Evolutionary conservation across 1,284 basidiomycete species (phyloP), one percentile per base, ranked within the genome.

Genomic region (Fomitopsis betulina): DNA sequence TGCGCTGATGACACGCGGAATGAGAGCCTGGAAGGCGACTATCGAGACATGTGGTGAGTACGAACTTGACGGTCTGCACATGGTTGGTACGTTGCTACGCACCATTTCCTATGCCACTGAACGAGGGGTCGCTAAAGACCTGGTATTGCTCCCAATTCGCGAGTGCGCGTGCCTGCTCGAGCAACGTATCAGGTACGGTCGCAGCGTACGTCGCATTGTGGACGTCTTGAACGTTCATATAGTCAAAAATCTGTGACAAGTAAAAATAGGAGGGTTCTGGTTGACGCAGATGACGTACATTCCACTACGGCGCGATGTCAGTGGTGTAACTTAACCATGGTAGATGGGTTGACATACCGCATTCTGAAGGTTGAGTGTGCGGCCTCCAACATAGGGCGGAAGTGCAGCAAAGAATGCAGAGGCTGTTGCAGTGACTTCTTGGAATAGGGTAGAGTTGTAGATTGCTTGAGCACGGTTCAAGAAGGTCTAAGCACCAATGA

Each of bases 131-230:
- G 21, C 76, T 75, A 68, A 83, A 83, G n/a, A 79, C 70, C 42
- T 71, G 72, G 61, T 77, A 73, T 62, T 83, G 78, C 67, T 83
- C 80, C 67, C 76, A 83, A 68, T 81, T 77, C 1, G 80, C 81
- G 43, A 81, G 74, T 19, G 67, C 72, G n/a, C 75, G 75, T 8
- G 75, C 74, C 60, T 77, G 75, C 10, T 68, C 67, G 27, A 76
- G 71, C 58, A 70, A 73, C 2, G 70, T 68, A 0, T 69, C 58
- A 1, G 73, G 73, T 8, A 75, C 67, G 1, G 57, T 58, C 33
- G 65, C 56, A 5, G 64, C 59, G 57, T 76, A 79, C 0, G 72
- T 72, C 21, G 68, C 70, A 64, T 79, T 76, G 67, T 82, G 79
- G 54, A 81, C 80, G 55, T 73, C 76, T 53, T 82, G 72, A 35